A percentile compares a stretch with the other conserved stretches of the same genome.
Conservation (phyloP, 352 stramenopile genomes). For the Aphanomyces euteiches region DNA sequence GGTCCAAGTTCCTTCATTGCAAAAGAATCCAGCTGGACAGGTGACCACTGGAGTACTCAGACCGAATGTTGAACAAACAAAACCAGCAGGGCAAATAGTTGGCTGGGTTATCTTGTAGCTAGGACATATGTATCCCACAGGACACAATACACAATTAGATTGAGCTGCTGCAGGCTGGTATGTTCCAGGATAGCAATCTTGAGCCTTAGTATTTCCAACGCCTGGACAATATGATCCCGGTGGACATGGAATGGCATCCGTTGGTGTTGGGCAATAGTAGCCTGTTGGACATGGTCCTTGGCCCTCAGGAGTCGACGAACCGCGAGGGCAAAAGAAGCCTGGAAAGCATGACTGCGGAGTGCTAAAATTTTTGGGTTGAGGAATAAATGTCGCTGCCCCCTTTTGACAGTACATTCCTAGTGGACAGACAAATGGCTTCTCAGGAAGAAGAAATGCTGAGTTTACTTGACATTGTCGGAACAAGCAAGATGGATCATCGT, state of each 20-base stretch:
- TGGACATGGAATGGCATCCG: conserved; percentile 88
- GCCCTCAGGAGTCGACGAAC: conserved; percentile 89
- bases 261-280: conserved; percentile 91
- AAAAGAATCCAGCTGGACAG: conserved; percentile 95
- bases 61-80: conserved; percentile 92
- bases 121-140: conserved; percentile 92
- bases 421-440: conserved; percentile 93
- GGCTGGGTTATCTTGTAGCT: conserved; percentile 68
- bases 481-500: conserved; percentile 40
- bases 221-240: conserved; percentile 92
- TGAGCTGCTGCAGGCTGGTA: conserved; percentile 83
- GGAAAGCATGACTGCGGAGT: conserved; percentile 93
- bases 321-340: conserved; percentile 95
- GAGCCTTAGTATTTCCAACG: conserved; percentile 89
- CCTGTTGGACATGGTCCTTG: conserved; percentile 92
- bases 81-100: conserved; percentile 89
- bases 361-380: conserved; percentile 85
- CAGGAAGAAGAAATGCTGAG: conserved; percentile 54
- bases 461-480: conserved; percentile 49
- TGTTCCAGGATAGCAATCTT: conserved; percentile 91
- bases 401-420: conserved; percentile 90
- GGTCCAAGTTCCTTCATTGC: conserved; percentile 87
- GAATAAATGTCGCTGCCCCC: conserved; percentile 66
- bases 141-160: conserved; percentile 93
- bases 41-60: conserved; percentile 87